Base-by-base conservation (phyloP, 2,329 filamentous ascomycete species). In the Phaeophleospora eucalypticola region DNA sequence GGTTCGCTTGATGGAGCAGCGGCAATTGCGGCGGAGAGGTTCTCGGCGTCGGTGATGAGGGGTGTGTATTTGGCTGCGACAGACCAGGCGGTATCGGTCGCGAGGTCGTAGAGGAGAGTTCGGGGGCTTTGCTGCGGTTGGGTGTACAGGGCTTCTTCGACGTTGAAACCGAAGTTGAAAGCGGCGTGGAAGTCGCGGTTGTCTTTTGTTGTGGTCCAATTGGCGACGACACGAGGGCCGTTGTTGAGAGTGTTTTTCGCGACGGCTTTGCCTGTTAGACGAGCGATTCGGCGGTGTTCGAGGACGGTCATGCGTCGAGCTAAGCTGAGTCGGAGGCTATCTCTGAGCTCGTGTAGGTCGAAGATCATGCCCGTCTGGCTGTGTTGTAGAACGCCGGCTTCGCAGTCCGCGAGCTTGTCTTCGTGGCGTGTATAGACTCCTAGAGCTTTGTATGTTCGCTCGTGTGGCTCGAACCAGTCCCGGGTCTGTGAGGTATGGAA, bases 281-380 rank as follows among this genome's bases (percentile, higher is more conserved):
- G 59, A 19, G 57, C 58, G n/a, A 58, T 55, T 2, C 64, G 59
- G 10, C 64, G 53, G 16, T 59, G 59, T 43, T 68, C 65, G 6
- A 68, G 59, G 16, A 62, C 45, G 10, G 58, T 55, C 40, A 65
- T 57, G 12, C 66, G 55, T 19, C 63, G 49, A 10, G 61, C 54
- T 19, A 63, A 44, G 47, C 63, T 65, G 24, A 43, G 45, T 6
- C 59, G 55, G 9, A 68, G 57, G 8, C 52, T 53, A 15, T 56
- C 41, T 14, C 65, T 52, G 12, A 67, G 49, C n/a, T 58, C 55
- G 18, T 67, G 61, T 16, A 68, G 48, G 19, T 68, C 66, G 34
- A 67, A 60, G 34, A 68, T 49, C 56, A 67, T 63, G 34, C 66
- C 64, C 12, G 60, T 65, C 45, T 67, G 64, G 8, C 56, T 56